Percentiles rank a stretch among this genome's conserved stretches.
Conservation (phyloP, 148 eudicot species). For the Fallopia convolvulus region DNA sequence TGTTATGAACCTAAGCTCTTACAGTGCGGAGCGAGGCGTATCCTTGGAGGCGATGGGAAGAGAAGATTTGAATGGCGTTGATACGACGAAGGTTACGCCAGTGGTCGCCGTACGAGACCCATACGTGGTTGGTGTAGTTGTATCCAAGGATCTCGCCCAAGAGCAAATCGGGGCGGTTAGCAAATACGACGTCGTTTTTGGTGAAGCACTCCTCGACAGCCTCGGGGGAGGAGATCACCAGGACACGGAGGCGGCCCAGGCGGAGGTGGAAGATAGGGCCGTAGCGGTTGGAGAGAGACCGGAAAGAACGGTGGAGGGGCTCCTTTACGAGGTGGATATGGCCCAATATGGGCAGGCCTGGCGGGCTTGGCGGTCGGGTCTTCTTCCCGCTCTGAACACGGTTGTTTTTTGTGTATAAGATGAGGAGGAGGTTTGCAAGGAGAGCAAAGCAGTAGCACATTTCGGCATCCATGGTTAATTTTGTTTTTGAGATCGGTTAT, state of each 20-base stretch:
- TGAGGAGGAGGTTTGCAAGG: neutral
- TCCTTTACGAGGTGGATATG: constrained; percentile 28
- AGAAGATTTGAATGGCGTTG: constrained; percentile 18
- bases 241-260: constrained; percentile 20
- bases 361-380: constrained; percentile 25
- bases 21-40: constrained; percentile 10
- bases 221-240: constrained; percentile 23
- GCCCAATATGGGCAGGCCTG: constrained; percentile 29
- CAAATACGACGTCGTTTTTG: constrained; percentile 31
- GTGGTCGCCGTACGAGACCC: constrained; percentile 35
- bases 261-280: constrained; percentile 25
- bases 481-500: too few species aligned
- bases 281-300: constrained; percentile 15
- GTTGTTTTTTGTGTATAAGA: neutral
- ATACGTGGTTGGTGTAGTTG: constrained; percentile 18
- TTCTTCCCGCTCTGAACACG: neutral
- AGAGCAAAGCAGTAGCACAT: neutral
- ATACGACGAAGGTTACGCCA: constrained; percentile 43
- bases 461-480: neutral
- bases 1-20: constrained; percentile 12
- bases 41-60: constrained; percentile 22
- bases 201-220: constrained; percentile 26
- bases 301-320: constrained; percentile 26
- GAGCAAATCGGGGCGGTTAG: constrained; percentile 31
- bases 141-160: constrained; percentile 17